Conservation (phyloP, 176 grass and related monocot genomes). For the Oryza glaberrima region DNA sequence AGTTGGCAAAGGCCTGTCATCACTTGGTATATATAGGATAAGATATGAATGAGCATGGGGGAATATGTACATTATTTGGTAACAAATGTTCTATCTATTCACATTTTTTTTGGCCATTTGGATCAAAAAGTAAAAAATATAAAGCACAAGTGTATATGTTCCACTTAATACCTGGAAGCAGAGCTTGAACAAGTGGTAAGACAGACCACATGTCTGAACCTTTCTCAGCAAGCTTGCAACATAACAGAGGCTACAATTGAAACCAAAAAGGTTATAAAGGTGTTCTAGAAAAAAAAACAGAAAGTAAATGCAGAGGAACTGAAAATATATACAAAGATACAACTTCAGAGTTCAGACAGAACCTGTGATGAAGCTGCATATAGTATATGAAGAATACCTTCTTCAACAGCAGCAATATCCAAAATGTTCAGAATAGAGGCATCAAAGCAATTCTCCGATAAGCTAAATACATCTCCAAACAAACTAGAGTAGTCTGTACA, state of each 20-base stretch:
- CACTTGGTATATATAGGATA: conserved; percentile 28
- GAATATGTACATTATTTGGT: neutral
- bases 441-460: conserved; percentile 63
- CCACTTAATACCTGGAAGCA: conserved; percentile 76
- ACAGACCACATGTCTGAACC: conserved; percentile 81
- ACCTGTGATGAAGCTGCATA: conserved; percentile 89
- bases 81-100: conserved; percentile 18
- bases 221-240: conserved; percentile 74
- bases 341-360: conserved; percentile 31
- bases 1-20: neutral
- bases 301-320: neutral
- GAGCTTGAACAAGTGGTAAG: conserved; percentile 92
- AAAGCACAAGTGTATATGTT: conserved; percentile 27
- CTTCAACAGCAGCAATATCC: conserved; percentile 88
- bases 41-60: conserved; percentile 22
- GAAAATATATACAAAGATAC: conserved; percentile 29
- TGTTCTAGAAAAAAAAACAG: conserved; percentile 25
- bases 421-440: conserved; percentile 75
- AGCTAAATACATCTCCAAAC: conserved; percentile 83
- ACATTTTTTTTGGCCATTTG: conserved; percentile 19
- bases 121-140: conserved; percentile 24
- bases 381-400: conserved; percentile 93
- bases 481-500: conserved; percentile 71
- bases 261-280: conserved; percentile 45
- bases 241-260: conserved; percentile 71